Base-by-base conservation (phyloP, 306 rosid species). In the Prinsepia uniflora region DNA sequence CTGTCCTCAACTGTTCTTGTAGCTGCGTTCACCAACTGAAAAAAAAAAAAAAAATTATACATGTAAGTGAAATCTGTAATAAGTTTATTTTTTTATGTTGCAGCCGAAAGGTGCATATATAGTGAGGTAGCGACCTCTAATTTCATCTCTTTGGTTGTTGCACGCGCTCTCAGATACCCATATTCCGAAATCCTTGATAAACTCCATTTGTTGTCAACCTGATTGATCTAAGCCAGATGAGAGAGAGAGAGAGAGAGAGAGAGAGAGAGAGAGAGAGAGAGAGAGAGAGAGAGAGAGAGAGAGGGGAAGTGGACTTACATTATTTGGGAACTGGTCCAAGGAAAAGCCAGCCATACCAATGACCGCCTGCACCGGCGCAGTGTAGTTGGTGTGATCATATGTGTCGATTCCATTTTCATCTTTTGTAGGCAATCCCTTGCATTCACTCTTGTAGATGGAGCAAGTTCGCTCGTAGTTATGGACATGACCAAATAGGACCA, bases 381-480 rank as follows among this genome's bases (percentile, higher is more conserved):
- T 85, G 62, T 93, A 90, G 71, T 84, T 88, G 60, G 34, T 70
- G 67, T 86, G 80, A 48, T 88, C 88, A 53, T 93, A 93, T 45
- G 83, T 83, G 67, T 90, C 96, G 8, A 88, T 70, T 53, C 92
- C 96, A 14, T 61, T 78, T 75, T 45, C 45, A 76, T 83, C 87
- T 73, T 88, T 90, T 10, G 2, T 64, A 54, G 98, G 96, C 84
- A 85, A 60, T 63, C 84, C 90, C 60, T 71, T 85, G 72, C 97
- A 90, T 50, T 57, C 0, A 7, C 24, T 57, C 70, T 72, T 71
- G 66, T 78, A 86, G 17, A 93, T 47, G 0, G 90, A 67, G 78
- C 98, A 93, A 36, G 96, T 88, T 75, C 98, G 82, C 77, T 93
- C 98, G 68, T 90, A 93, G 60, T 85, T 90, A 73, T 93, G 97